Conservation (phyloP, 2,329 filamentous ascomycete genomes). For the Diaporthe ampelina region DNA sequence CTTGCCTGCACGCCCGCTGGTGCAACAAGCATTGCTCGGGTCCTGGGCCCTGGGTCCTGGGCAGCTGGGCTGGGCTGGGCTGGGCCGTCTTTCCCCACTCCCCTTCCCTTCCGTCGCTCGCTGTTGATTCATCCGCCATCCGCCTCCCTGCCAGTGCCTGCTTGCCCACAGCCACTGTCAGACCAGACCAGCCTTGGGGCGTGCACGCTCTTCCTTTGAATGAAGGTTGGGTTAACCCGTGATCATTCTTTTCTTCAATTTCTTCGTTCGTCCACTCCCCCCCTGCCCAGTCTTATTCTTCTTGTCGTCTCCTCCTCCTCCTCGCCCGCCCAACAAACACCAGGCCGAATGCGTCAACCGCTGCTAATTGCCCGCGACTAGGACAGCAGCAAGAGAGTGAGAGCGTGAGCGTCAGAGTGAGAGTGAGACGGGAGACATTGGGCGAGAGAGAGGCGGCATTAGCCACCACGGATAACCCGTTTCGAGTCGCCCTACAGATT, state of each 20-base stretch:
- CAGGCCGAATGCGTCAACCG: constrained; percentile 32
- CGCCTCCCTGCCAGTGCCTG: constrained; percentile 10
- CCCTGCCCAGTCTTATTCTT: not conserved
- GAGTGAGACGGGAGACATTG: constrained; percentile 25
- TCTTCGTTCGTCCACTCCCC: not conserved
- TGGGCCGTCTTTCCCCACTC: constrained; percentile 26
- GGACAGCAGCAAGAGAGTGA: not conserved
- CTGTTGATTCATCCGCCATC: constrained; percentile 14
- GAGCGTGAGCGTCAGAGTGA: not conserved
- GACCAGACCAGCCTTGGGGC: constrained; percentile 23
- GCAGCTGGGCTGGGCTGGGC: constrained; percentile 23
- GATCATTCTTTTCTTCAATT: constrained; percentile 28
- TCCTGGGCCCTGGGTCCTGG: constrained; percentile 30
- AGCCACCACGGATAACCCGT: constrained; percentile 33
- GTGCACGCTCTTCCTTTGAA: constrained; percentile 22
- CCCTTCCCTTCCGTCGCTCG: constrained; percentile 12
- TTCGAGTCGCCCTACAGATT: constrained; percentile 34
- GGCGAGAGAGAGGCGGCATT: constrained; percentile 24
- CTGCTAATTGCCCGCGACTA: constrained; percentile 16
- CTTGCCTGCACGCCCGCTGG: not conserved
- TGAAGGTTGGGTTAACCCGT: not conserved
- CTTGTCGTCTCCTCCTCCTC: not conserved
- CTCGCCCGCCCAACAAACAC: constrained; percentile 3
- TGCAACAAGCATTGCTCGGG: constrained; percentile 24
- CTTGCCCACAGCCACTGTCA: constrained; percentile 24